phyloP scores from a whole-genome alignment of 345 rosid species.

The Gossypium raimondii region DNA sequence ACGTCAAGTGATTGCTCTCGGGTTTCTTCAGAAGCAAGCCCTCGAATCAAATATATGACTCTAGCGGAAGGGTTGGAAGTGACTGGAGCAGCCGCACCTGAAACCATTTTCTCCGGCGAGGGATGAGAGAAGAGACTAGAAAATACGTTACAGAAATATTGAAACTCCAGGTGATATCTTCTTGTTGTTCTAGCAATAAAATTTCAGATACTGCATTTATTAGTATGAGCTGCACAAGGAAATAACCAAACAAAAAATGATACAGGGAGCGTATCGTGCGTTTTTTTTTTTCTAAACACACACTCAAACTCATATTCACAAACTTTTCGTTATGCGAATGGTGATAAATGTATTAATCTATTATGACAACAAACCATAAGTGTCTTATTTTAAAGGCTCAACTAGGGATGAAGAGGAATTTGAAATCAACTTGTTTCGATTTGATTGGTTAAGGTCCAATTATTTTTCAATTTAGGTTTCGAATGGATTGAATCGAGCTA shows the following conservation, averaged over 20 bases:
- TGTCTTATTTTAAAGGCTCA: too few species aligned
- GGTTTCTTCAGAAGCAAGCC: conserved; percentile 16
- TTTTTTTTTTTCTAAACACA: background rate
- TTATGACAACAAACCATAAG: too few species aligned
- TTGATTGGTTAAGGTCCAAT: too few species aligned
- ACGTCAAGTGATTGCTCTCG: conserved; percentile 26
- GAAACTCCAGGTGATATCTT: background rate
- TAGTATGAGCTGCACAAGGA: background rate
- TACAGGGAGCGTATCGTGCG: background rate
- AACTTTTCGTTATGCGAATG: background rate
- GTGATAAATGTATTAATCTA: background rate
- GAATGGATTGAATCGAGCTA: too few species aligned
- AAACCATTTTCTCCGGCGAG: background rate
- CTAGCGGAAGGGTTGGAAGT: background rate
- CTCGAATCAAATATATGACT: conserved; percentile 25
- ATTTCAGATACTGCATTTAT: background rate
- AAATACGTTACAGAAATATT: background rate
- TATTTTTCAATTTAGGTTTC: too few species aligned
- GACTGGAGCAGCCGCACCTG: background rate
- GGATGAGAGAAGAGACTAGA: background rate
- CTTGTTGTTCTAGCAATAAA: background rate
- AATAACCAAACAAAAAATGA: background rate
- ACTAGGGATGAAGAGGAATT: too few species aligned
- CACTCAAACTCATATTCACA: background rate
- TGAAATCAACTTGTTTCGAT: too few species aligned